phyloP scores from a whole-genome alignment of 257 asterid genomes.

The Lavandula angustifolia region DNA sequence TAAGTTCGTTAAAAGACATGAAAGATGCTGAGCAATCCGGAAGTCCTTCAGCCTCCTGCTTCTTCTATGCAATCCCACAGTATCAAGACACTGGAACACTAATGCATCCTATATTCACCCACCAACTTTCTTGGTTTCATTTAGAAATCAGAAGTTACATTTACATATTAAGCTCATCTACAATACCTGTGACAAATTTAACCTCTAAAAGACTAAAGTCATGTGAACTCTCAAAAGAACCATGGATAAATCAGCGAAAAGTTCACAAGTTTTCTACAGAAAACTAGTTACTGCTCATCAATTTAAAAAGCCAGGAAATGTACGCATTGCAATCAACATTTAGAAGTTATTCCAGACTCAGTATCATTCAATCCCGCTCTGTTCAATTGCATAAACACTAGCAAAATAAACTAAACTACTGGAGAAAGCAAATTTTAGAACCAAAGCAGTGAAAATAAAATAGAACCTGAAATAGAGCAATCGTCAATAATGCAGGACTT shows the following conservation, averaged over 20 bases:
- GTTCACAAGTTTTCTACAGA: background rate
- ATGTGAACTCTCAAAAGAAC: too few species aligned
- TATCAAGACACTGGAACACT: background rate
- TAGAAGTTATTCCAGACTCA: background rate
- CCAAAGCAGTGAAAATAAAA: background rate
- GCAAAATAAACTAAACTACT: background rate
- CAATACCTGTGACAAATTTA: background rate
- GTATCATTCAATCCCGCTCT: background rate
- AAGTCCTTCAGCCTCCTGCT: slow-evolving; percentile 7
- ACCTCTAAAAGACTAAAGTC: too few species aligned
- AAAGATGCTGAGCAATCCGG: slow-evolving; percentile 4
- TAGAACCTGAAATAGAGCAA: slow-evolving; percentile 33
- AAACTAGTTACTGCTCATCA: background rate
- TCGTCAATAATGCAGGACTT: slow-evolving; percentile 11
- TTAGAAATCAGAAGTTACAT: background rate
- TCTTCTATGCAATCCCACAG: background rate
- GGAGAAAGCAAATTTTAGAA: background rate
- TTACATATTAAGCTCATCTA: background rate
- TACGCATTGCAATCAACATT: background rate
- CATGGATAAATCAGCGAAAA: too few species aligned
- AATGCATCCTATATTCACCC: slow-evolving; percentile 7
- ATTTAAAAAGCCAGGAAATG: background rate
- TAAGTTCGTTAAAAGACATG: slow-evolving; percentile 2
- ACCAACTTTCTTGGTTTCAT: background rate
- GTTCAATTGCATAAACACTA: background rate